Evolutionary conservation across 1,284 basidiomycete species (phyloP).

Genomic region (Apiotrichum sp.): DNA sequence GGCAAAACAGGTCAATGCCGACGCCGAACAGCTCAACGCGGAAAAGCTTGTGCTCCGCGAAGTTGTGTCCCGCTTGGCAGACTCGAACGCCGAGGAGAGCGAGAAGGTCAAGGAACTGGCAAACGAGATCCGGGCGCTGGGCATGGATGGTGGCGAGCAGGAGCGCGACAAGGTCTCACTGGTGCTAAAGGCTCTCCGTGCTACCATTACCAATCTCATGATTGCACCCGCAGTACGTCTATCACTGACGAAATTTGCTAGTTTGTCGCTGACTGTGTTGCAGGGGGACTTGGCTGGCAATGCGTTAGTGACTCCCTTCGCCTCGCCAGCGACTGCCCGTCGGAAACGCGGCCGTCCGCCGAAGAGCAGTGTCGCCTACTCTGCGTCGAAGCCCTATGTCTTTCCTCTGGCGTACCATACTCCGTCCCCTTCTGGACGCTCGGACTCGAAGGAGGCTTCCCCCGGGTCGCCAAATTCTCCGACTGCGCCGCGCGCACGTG

Average conservation of each 20-base stretch:
- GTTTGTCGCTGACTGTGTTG: not conserved
- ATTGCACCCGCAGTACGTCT: constrained; percentile 9
- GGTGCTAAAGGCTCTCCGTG: constrained; percentile 21
- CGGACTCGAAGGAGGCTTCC: not conserved
- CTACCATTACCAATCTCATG: constrained; percentile 11
- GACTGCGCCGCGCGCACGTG: not conserved
- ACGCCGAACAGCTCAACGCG: constrained; percentile 11
- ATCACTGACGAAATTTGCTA: not conserved
- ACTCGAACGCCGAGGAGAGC: constrained; percentile 26
- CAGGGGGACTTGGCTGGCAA: constrained; percentile 3
- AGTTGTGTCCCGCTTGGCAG: constrained; percentile 19
- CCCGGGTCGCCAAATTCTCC: constrained; percentile 2
- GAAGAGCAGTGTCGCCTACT: constrained; percentile 12
- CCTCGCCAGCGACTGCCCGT: constrained; percentile 34
- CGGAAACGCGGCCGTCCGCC: constrained; percentile 32
- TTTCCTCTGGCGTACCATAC: not conserved
- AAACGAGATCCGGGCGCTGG: constrained; percentile 21
- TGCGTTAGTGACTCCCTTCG: constrained; percentile 19
- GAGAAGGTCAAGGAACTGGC: constrained; percentile 21
- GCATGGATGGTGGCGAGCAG: constrained; percentile 17
- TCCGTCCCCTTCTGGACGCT: not conserved
- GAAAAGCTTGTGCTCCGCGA: constrained; percentile 16
- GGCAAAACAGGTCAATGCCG: not conserved
- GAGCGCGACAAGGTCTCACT: constrained; percentile 25
- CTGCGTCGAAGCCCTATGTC: constrained; percentile 3